Evolutionary conservation across 2,329 filamentous ascomycete genomes (phyloP).

Genomic region (Fusarium sacchari): DNA sequence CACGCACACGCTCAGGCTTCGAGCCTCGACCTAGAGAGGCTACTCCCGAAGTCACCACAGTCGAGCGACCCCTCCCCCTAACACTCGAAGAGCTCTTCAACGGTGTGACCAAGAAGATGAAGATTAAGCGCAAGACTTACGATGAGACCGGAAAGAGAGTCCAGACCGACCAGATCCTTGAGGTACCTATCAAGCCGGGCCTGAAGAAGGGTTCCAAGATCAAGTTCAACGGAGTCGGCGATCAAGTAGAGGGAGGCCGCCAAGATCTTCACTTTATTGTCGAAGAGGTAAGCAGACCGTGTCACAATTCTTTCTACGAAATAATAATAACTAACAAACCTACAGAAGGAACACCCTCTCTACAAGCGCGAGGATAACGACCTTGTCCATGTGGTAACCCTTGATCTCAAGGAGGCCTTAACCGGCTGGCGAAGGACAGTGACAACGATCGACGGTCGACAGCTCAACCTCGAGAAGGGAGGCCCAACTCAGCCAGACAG

Average conservation of each 20-base stretch:
- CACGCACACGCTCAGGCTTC: constrained; percentile 56
- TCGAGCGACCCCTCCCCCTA: constrained; percentile 84
- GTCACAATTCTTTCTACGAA: not conserved
- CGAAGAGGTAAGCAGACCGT: constrained; percentile 76
- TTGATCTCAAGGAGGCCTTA: constrained; percentile 91
- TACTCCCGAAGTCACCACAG: constrained; percentile 88
- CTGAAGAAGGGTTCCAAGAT: constrained; percentile 98
- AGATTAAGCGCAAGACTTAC: constrained; percentile 96
- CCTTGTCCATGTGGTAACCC: constrained; percentile 78
- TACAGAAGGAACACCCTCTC: constrained; percentile 84
- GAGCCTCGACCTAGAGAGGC: constrained; percentile 45
- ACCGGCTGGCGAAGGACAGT: constrained; percentile 95
- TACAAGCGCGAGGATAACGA: constrained; percentile 92
- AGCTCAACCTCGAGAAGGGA: constrained; percentile 79
- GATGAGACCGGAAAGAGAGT: constrained; percentile 86
- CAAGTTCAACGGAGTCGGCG: constrained; percentile 96
- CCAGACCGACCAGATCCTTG: constrained; percentile 87
- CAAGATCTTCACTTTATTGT: constrained; percentile 97
- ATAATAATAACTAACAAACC: constrained; percentile 53
- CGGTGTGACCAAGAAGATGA: constrained; percentile 95
- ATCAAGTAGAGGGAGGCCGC: constrained; percentile 94
- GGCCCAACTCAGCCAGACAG: constrained; percentile 89
- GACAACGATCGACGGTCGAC: constrained; percentile 90
- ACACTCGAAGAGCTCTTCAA: constrained; percentile 89
- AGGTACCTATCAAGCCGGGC: constrained; percentile 95